phyloP scores from a whole-genome alignment of 2,329 filamentous ascomycete species.

The Monilinia fructigena region DNA sequence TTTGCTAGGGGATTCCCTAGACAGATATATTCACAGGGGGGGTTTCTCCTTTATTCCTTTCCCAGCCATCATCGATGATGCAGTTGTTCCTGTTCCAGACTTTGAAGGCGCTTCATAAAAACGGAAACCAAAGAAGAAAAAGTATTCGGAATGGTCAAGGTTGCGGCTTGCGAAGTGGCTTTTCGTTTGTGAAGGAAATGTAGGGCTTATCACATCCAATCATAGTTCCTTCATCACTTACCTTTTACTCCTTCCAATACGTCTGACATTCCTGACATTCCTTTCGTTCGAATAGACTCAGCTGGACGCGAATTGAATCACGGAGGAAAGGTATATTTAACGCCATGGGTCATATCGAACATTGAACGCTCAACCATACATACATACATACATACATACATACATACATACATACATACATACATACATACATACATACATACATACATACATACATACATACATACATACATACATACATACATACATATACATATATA shows the following conservation, averaged over 20 bases:
- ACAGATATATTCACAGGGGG: neutral
- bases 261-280: slow-evolving; percentile 1
- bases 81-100: neutral
- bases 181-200: neutral
- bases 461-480: neutral
- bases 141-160: neutral
- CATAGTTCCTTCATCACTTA: neutral
- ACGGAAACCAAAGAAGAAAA: slow-evolving; percentile 6
- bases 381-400: neutral
- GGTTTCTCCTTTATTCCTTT: neutral
- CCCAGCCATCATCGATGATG: slow-evolving; percentile 12
- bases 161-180: no score
- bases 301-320: no score
- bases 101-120: neutral
- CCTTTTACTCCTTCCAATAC: no score
- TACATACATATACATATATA: neutral
- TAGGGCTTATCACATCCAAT: slow-evolving; percentile 10
- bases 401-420: no score
- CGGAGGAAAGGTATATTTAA: neutral
- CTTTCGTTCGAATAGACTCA: neutral
- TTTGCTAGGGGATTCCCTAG: neutral
- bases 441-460: neutral
- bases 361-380: neutral
- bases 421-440: neutral
- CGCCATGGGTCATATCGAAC: neutral